Evolutionary conservation across 352 stramenopile genomes (phyloP), one percentile per base, ranked within the genome.

Genomic region (Phytophthora aleatoria): DNA sequence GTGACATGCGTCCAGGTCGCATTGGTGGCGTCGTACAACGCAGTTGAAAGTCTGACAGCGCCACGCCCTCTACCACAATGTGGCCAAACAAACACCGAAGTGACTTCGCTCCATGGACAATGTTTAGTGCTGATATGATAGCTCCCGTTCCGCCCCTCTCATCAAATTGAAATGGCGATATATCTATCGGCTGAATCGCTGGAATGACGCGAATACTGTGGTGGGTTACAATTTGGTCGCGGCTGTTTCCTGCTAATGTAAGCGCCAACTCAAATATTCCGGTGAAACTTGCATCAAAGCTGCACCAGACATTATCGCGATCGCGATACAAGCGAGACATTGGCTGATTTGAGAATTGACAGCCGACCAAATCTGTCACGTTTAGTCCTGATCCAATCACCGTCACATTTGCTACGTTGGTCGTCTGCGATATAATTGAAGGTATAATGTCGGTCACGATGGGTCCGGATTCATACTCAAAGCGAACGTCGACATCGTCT

Each of bases 51-150:
- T 41, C 20, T 6, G 74, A 74, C 47, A 85, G 8, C 9, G 60
- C 27, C 7, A 85, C 27, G 1, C 49, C 80, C 0, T 74, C 50
- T 1, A 76, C 69, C 2, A 63, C 5, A 0, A 9, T 47, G 27
- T 47, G 56, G 9, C 64, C 74, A 74, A 87, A 86, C 15, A 62
- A 57, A 53, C 79, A 88, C 4, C 62, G 63, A 47, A 82, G 24
- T 2, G 67, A 68, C 33, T 68, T 65, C 27, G 59, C 50, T 44
- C 47, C 42, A 8, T 36, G 35, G 27, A 47, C 48, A 5, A 82
- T 33, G 41, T 80, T 77, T 16, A 61, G 27, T 8, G 67, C 57
- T 13, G 60, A 60, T 13, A 90, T 60, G 42, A 86, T 39, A 20
- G 74, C 35, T 20, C 74, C 63, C 0, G 45, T 57, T 39, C 82